Percentiles rank a stretch among this genome's conserved stretches.
These are phyloP conservation scores for Cubamyces sp. DNA, from an alignment of 768 basidiomycete genomes.

Conservation along the genomic window DNA sequence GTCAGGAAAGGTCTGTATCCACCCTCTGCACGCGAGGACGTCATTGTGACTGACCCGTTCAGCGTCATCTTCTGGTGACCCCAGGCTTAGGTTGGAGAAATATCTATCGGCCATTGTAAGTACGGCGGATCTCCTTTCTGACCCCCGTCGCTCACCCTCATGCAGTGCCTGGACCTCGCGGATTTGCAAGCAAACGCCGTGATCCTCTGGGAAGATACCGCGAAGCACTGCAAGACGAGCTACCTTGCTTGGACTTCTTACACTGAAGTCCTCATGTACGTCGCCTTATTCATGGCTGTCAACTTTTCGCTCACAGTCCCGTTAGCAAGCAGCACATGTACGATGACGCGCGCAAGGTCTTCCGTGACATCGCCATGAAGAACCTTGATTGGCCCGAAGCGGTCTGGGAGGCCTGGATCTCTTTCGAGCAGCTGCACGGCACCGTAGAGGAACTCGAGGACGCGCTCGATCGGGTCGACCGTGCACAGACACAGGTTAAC, in stretches of 20 bases:
- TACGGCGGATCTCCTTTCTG: conserved; percentile 12
- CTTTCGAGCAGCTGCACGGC: conserved; percentile 88
- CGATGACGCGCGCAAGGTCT: conserved; percentile 67
- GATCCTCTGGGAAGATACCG: conserved; percentile 65
- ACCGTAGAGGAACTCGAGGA: conserved; percentile 65
- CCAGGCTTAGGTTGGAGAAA: conserved; percentile 80
- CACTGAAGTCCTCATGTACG: conserved; percentile 75
- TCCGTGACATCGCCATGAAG: conserved; percentile 66
- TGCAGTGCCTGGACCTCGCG: conserved; percentile 50
- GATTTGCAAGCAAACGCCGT: conserved; percentile 59
- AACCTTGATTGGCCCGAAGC: conserved; percentile 95
- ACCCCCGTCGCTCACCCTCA: neutral
- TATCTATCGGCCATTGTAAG: conserved; percentile 77
- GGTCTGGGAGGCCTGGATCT: conserved; percentile 86
- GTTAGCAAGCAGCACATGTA: conserved; percentile 55
- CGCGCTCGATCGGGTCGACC: conserved; percentile 65
- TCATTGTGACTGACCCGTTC: conserved; percentile 9
- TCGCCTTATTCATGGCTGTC: conserved; percentile 12
- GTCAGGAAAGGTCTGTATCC: conserved; percentile 57
- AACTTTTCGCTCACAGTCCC: neutral
- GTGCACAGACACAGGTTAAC: conserved; percentile 66
- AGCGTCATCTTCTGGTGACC: conserved; percentile 75
- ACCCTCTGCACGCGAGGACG: neutral
- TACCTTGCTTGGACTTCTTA: conserved; percentile 79
- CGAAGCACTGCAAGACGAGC: conserved; percentile 68